These are phyloP conservation scores for Graphilbum ipis-grandicollis DNA, from an alignment of 2,329 filamentous ascomycete genomes.

Conservation along the genomic window DNA sequence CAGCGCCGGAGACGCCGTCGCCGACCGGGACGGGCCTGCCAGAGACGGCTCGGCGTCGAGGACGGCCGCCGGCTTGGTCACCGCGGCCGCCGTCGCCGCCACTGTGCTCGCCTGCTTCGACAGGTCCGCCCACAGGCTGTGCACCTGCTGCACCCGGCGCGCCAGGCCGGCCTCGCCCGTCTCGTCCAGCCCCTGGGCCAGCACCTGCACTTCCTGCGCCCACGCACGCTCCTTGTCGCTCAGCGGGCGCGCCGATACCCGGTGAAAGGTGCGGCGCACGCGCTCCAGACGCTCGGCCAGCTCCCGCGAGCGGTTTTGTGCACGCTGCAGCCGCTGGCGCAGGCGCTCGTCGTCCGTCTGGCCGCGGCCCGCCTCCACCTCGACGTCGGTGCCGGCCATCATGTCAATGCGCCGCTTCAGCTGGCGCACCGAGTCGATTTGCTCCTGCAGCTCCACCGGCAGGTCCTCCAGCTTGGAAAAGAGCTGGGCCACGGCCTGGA, in stretches of 20 bases:
- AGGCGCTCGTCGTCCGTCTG: conserved; percentile 34
- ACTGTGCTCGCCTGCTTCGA: conserved; percentile 22
- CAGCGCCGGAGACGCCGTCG: conserved; percentile 6
- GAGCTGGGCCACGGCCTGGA: conserved; percentile 52
- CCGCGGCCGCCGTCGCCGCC: conserved; percentile 21
- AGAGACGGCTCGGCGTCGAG: too few relatives aligned
- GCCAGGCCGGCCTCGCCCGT: too few relatives aligned
- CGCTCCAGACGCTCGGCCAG: conserved; percentile 42
- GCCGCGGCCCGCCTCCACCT: not conserved
- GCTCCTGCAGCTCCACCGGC: conserved; percentile 48
- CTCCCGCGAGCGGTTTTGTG: conserved; percentile 35
- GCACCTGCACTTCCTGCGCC: conserved; percentile 21
- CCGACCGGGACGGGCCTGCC: not conserved
- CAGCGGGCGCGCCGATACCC: conserved; percentile 30
- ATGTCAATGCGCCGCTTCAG: conserved; percentile 49
- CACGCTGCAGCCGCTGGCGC: conserved; percentile 37
- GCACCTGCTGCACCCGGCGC: conserved; percentile 40
- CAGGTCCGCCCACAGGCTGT: conserved; percentile 34
- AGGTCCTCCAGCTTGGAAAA: conserved; percentile 55
- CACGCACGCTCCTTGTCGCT: conserved; percentile 45
- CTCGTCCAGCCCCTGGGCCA: conserved; percentile 11
- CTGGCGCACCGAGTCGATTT: conserved; percentile 48
- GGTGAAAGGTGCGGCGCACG: conserved; percentile 32
- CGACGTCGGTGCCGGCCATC: conserved; percentile 39
- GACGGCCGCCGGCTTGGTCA: conserved; percentile 13